Conservation (phyloP, 345 rosid genomes). For the Lepidium africanum region DNA sequence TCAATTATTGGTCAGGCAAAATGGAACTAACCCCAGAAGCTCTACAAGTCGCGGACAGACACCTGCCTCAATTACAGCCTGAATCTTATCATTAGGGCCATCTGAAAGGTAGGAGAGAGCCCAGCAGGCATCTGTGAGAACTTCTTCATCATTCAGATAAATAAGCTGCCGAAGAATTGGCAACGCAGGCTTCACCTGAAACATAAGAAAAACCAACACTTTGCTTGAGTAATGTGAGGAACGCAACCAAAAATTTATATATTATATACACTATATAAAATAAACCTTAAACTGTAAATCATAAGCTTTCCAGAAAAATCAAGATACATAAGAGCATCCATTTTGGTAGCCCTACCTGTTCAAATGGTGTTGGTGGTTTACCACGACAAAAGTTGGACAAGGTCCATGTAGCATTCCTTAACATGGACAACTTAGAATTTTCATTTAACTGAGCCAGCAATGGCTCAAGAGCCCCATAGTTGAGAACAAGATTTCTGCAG, state of each 20-base stretch:
- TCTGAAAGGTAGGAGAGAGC: slow-evolving; percentile 51
- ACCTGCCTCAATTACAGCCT: slow-evolving; percentile 77
- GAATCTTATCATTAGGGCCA: slow-evolving; percentile 88
- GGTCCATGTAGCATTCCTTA: slow-evolving; percentile 78
- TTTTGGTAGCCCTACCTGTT: slow-evolving; percentile 38
- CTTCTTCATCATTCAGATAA: slow-evolving; percentile 72
- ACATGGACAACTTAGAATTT: slow-evolving; percentile 59
- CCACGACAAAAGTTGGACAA: slow-evolving; percentile 71
- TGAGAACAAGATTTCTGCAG: slow-evolving; percentile 69
- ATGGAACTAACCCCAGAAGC: slow-evolving; percentile 57
- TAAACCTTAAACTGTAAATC: not conserved
- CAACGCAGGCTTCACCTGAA: slow-evolving; percentile 76
- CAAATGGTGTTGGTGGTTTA: slow-evolving; percentile 69
- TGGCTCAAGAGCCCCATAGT: slow-evolving; percentile 56
- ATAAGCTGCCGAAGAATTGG: slow-evolving; percentile 70
- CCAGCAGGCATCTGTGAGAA: slow-evolving; percentile 89
- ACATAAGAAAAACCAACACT: slow-evolving; percentile 3
- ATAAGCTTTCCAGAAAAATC: slow-evolving; percentile 3
- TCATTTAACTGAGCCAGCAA: slow-evolving; percentile 61
- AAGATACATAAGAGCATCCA: slow-evolving; percentile 12
- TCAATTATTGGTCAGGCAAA: not conserved
- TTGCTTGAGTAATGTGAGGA: not conserved
- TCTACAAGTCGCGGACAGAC: slow-evolving; percentile 75
- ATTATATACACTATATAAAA: no score
- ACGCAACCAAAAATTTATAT: not conserved